Base-by-base conservation (phyloP, 495 filamentous ascomycete species). In the Tuber brumale region DNA sequence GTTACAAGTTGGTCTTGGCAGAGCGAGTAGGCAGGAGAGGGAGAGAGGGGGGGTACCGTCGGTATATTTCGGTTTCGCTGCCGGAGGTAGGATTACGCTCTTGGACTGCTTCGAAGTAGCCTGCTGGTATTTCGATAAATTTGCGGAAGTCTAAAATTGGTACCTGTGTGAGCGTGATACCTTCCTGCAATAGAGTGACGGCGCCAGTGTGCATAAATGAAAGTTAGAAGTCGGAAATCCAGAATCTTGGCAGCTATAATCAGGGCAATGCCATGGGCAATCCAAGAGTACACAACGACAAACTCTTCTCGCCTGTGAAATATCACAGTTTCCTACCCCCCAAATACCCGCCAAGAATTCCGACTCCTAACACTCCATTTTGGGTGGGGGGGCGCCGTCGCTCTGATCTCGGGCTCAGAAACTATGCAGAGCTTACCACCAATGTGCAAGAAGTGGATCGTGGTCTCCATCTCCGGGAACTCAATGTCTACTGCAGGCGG, bases 91-190 rank as follows among this genome's bases (percentile, higher is more conserved):
- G 39, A 16, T 71, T 45, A 19, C 70, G 70, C 6, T 71, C 70
- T 41, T 71, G 70, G n/a, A 71, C 70, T 31, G 70, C 70, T 0
- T 39, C 35, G 7, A 71, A 71, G 35, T n/a, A 71, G 37, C 70
- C 16, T 45, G 23, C 27, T 42, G 70, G 70, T 71, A 71, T 71
- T 1, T 5, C 35, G 12, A 71, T 10, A 16, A 71, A 71, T 16
- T 3, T 41, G 39, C 43, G 39, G 43, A 71, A 71, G 35, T 71
- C 70, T 66, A 66, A 66, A 31, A 35, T 35, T 7, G 57, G 14
- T 14, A 66, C 18, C 57, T 35, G 16, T 0, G 57, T 66, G 57
- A 66, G 57, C 31, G 8, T 35, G 12, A 14, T 35, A 0, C 27
- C 3, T 66, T 66, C 14, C 57, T 14, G 12, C 4, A 18, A 18